Evolutionary conservation across 1,284 basidiomycete genomes (phyloP), one percentile per base, ranked within the genome.

Genomic region (Vanrija humicola): DNA sequence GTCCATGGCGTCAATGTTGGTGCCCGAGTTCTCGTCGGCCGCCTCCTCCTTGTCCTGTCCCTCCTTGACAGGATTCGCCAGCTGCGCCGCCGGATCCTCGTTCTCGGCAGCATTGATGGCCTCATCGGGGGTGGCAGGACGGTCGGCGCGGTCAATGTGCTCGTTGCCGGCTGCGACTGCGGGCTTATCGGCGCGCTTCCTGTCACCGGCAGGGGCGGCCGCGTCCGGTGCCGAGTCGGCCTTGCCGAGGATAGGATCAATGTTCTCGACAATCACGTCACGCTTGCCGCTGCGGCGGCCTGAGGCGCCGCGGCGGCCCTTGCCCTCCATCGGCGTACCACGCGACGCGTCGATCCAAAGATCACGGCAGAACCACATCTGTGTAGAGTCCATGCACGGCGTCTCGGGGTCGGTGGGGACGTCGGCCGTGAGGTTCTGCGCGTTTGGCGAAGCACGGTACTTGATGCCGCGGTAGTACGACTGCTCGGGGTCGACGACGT

Each of bases 361-460:
- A 73, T 97, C 93, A 48, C 93, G 80, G 69, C 93, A 97, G 79
- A 97, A 96, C 87, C 89, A 95, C 47, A 91, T 90, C 74, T 97
- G 93, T 28, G 85, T 88, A 65, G 89, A 92, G 74, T 97, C 93
- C 69, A 96, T 83, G 72, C 93, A 97, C 28, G 87, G 80, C 1
- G 88, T 88, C 61, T 93, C 89, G 5, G 87, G 82, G 38, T 82
- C 81, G 5, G 79, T 75, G 0, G 83, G 81, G 1, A 82, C 74
- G 29, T 87, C 85, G 15, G 84, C 80, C 1, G 82, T 85, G 23
- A 87, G 76, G 70, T 96, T 97, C 70, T 89, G 86, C 68, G 84
- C 88, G 63, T 87, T 83, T 6, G 73, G 77, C 2, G 90, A 90
- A 1, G 88, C 83, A 46, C 91, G 87, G 71, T 97, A 97, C 1